phyloP scores from a whole-genome alignment of 179 eudicot genomes.

The Actinidia polygama region DNA sequence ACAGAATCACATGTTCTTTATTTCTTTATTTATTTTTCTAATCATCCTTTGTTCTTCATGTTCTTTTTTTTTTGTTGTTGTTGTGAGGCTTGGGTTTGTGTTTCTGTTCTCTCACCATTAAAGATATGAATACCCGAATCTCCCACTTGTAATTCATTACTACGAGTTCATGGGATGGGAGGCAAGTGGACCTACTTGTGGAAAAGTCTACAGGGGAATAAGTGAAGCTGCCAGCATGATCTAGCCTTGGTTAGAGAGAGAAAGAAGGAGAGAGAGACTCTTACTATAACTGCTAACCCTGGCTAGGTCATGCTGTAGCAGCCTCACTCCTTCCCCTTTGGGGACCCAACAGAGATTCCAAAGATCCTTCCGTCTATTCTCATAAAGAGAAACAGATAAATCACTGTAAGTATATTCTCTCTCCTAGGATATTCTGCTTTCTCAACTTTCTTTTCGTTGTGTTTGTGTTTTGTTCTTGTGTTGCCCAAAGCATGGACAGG shows the following conservation, averaged over 20 bases:
- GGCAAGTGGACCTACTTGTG: not conserved
- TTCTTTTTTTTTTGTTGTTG: too few species aligned
- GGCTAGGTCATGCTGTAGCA: conserved; percentile 67
- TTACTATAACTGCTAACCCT: conserved; percentile 19
- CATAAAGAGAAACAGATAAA: not conserved
- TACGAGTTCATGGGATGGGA: not conserved
- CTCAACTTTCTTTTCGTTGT: not conserved
- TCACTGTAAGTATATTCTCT: conserved; percentile 28
- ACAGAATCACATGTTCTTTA: too few species aligned
- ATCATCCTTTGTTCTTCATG: too few species aligned
- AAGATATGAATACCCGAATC: too few species aligned
- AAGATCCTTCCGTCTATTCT: not conserved
- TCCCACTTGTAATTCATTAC: too few species aligned
- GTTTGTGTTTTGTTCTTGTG: not conserved
- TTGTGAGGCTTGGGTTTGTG: too few species aligned
- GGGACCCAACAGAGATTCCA: conserved; percentile 16
- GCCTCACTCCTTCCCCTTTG: conserved; percentile 70
- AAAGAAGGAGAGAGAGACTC: not conserved
- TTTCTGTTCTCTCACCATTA: too few species aligned
- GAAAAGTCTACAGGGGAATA: conserved; percentile 45
- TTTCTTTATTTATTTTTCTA: too few species aligned
- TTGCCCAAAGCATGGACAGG: too few species aligned
- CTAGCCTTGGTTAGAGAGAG: conserved; percentile 50
- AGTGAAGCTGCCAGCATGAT: conserved; percentile 94
- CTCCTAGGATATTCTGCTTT: not conserved